These are phyloP conservation scores for Globisporangium perplexum DNA, from an alignment of 352 stramenopile species.

Conservation along the genomic window DNA sequence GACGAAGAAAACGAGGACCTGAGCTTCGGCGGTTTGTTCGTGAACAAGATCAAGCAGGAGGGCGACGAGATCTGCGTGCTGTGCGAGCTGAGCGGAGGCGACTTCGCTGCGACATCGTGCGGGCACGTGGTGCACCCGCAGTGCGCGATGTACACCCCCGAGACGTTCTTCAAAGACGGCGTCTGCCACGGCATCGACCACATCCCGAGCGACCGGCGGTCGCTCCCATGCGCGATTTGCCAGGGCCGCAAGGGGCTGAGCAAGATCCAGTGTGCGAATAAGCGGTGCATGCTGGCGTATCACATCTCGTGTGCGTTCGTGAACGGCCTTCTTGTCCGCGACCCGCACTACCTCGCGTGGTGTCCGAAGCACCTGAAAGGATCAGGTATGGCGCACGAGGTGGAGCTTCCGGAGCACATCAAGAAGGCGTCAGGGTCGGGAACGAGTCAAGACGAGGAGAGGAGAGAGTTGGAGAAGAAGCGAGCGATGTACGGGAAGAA, in stretches of 20 bases:
- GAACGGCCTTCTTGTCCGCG: slow-evolving; percentile 50
- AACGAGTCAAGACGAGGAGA: neutral
- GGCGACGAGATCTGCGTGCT: slow-evolving; percentile 59
- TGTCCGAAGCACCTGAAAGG: slow-evolving; percentile 73
- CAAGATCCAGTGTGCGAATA: slow-evolving; percentile 74
- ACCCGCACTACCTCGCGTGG: slow-evolving; percentile 70
- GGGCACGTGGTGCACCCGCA: slow-evolving; percentile 63
- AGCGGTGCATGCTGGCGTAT: slow-evolving; percentile 57
- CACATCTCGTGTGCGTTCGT: slow-evolving; percentile 75
- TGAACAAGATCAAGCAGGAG: slow-evolving; percentile 75
- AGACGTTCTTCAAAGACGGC: slow-evolving; percentile 75
- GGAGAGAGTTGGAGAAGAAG: slow-evolving; percentile 11
- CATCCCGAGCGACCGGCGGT: slow-evolving; percentile 40
- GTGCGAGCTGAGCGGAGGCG: slow-evolving; percentile 70
- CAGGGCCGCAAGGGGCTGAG: slow-evolving; percentile 55
- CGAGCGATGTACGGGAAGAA: slow-evolving; percentile 15
- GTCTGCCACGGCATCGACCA: slow-evolving; percentile 56
- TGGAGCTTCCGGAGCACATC: slow-evolving; percentile 65
- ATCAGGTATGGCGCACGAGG: slow-evolving; percentile 51
- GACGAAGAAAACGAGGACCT: slow-evolving; percentile 48
- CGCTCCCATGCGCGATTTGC: slow-evolving; percentile 59
- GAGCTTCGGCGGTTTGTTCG: slow-evolving; percentile 63
- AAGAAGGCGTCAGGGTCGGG: slow-evolving; percentile 19
- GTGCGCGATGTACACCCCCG: slow-evolving; percentile 79
- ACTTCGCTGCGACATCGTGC: slow-evolving; percentile 68